Base-by-base conservation (phyloP, 495 filamentous ascomycete genomes). In the Penicillium alfredii region DNA sequence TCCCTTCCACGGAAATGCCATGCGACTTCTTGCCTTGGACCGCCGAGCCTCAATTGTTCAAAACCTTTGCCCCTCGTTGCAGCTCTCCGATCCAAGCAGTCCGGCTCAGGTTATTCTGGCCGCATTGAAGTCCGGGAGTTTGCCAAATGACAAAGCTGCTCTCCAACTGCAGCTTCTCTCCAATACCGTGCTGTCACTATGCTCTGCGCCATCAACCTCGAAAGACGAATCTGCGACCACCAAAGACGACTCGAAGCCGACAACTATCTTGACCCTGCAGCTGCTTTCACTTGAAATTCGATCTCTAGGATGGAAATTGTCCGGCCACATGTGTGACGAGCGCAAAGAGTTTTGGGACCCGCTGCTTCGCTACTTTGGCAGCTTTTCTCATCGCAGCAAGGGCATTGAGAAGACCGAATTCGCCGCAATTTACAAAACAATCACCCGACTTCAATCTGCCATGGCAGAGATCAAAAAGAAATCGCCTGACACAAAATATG, bases 321-420 rank as follows among this genome's bases (percentile, higher is more conserved):
- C 78, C 4, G 69, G 71, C n/a, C 88, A 92, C 52, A 47, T 76
- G 13, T 78, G 72, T 10, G 73, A 93, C 38, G 55, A 76, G 12
- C 70, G 71, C 15, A 84, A 77, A 51, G 86, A 94, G 17, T 54
- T 93, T 33, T 56, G 81, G 31, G 71, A 78, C 3, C 86, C 87
- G 8, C 71, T 89, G 23, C 62, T 73, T 3, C 74, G 78, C 24
- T 90, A 77, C 40, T 55, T 90, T 11, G 61, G 66, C 1, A 68
- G 67, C 10, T 90, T 81, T 46, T 59, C 69, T 24, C 69, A 81
- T 29, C 71, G 80, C 9, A 66, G 55, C 22, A 59, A 66, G 16
- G 56, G 58, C 0, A 55, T 68, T 4, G 46, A 62, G 1, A 64
- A 64, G 24, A 14, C 60, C 1, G 61, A 65, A 14, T 77, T 76